Percentiles rank a stretch among this genome's conserved stretches.
Conservation (phyloP, 2,329 filamentous ascomycete genomes). For the Pseudopithomyces maydicus region DNA sequence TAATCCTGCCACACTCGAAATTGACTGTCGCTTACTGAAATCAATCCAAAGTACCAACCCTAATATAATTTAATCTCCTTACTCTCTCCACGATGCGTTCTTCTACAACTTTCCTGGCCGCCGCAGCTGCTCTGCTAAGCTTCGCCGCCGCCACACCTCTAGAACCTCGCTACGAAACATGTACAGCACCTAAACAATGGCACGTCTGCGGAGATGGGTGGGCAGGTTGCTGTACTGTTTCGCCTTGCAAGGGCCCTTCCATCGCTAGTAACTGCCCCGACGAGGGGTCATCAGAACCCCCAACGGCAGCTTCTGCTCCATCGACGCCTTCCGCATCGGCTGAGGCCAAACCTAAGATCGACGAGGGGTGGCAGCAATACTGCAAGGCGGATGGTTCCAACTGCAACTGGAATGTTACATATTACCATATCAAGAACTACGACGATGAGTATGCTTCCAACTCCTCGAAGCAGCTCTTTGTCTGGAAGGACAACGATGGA, state of each 20-base stretch:
- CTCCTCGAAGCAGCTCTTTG: neutral
- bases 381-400: slow-evolving; percentile 5
- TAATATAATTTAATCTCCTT: neutral
- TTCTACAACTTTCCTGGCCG: slow-evolving; percentile 2
- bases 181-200: neutral
- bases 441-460: neutral
- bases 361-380: neutral
- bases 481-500: neutral
- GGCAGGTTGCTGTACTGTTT: slow-evolving; percentile 4
- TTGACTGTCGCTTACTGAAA: neutral
- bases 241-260: slow-evolving; percentile 6
- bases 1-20: neutral
- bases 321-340: neutral
- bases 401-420: slow-evolving; percentile 1
- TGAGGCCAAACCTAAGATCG: neutral
- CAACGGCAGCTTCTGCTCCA: neutral
- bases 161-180: neutral
- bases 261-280: slow-evolving; percentile 3
- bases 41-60: neutral
- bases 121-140: neutral
- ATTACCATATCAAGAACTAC: neutral
- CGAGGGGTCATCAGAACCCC: neutral
- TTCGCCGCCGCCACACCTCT: slow-evolving; percentile 4
- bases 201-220: slow-evolving; percentile 5
- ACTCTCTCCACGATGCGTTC: neutral